phyloP scores from a whole-genome alignment of 768 basidiomycete species.

The Lactarius evosmus region DNA sequence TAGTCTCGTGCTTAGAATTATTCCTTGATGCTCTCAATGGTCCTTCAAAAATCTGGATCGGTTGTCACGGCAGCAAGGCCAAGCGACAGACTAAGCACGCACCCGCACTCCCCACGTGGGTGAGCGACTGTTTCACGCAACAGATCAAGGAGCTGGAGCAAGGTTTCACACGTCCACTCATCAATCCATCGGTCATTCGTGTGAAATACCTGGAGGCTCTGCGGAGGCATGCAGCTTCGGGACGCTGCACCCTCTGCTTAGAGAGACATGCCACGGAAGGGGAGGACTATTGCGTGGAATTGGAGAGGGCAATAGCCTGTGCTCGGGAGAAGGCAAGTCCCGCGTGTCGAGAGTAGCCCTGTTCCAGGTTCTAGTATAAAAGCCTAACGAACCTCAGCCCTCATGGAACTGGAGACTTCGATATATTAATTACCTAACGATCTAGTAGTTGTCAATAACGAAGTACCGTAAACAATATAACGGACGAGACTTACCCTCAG shows the following conservation, averaged over 20 bases:
- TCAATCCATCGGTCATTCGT: not conserved
- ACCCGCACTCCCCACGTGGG: not conserved
- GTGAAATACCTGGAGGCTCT: not conserved
- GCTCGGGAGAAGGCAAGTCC: not conserved
- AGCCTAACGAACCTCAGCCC: too few relatives aligned
- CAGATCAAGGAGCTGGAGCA: not conserved
- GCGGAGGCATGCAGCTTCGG: not conserved
- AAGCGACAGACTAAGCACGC: not conserved
- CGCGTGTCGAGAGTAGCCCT: not conserved
- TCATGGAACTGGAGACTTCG: too few relatives aligned
- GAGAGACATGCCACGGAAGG: not conserved
- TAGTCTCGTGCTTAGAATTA: not conserved
- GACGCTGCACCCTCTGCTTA: not conserved
- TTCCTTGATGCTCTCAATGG: not conserved
- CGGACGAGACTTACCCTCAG: too few relatives aligned
- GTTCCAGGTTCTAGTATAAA: too few relatives aligned
- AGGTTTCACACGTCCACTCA: not conserved
- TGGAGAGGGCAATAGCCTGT: not conserved
- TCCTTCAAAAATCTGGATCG: not conserved
- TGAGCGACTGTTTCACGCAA: not conserved
- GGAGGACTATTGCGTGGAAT: not conserved
- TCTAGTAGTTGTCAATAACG: too few relatives aligned
- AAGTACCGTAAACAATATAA: too few relatives aligned
- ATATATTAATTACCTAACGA: too few relatives aligned
- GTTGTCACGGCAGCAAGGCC: fast-evolving